Evolutionary conservation across 345 rosid genomes (phyloP), one percentile per base, ranked within the genome.

Genomic region (Hevea brasiliensis): DNA sequence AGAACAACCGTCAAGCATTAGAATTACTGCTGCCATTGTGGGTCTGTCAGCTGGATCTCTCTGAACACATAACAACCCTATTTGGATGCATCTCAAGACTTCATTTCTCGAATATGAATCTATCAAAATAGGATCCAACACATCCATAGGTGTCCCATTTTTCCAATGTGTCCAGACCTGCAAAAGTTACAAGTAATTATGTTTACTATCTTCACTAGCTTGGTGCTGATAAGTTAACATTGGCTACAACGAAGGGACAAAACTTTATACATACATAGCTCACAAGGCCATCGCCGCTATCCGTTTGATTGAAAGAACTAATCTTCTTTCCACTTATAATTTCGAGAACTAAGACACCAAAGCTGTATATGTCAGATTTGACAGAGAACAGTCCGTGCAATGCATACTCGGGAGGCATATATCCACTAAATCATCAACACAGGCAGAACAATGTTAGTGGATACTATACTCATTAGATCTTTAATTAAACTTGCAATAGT

Each of bases 101-200:
- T 91, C 89, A 37, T 40, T 72, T 12, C 51, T 80, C 12, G 69
- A 67, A 73, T 81, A 84, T 0, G 72, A 72, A 7, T 77, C 73
- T 1, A 3, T 66, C 13, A 89, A 54, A 63, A 51, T 17, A 23
- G 86, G 83, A 76, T 91, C 92, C 65, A 89, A 26, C 7, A 89
- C 74, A n/a, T 85, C 77, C 75, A 82, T 41, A 8, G 79, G 85
- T 57, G 80, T 53, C 24, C 84, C 81, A 2, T 83, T 80, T 14
- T 74, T 81, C 91, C 91, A 89, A 40, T 81, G 80, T 63, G 72
- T 77, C 93, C 90, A 88, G 0, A 80, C 89, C 91, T 90, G 81
- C 35, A 14, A 12, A 45, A 10, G 4, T 10, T 45, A 2, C 37
- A 32, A 32, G 37, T 32, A 32, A 32, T n/a, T n/a, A n/a, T 32